Evolutionary conservation across 2,329 filamentous ascomycete species (phyloP).

Genomic region (Penicillium sp.): DNA sequence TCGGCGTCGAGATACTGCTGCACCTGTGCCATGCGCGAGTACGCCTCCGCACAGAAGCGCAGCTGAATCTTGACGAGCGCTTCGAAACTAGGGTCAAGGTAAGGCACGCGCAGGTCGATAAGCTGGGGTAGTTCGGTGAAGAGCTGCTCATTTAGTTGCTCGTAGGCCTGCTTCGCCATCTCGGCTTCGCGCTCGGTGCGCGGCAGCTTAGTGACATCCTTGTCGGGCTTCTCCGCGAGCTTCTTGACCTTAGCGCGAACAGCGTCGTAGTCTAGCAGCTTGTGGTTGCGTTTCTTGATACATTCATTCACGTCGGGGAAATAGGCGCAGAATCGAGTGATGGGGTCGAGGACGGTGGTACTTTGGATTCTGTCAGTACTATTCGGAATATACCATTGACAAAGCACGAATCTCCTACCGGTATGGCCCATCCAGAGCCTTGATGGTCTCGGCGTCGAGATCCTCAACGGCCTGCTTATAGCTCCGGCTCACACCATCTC

Average conservation of each 20-base stretch:
- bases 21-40: slow-evolving; percentile 96
- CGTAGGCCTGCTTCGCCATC: slow-evolving; percentile 88
- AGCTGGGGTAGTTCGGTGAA: slow-evolving; percentile 90
- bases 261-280: slow-evolving; percentile 96
- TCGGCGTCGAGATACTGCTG: slow-evolving; percentile 97
- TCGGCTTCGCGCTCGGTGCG: slow-evolving; percentile 95
- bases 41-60: slow-evolving; percentile 95
- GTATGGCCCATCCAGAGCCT: slow-evolving; percentile 94
- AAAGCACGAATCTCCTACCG: slow-evolving; percentile 51
- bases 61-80: slow-evolving; percentile 98
- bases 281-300: slow-evolving; percentile 98
- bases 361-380: slow-evolving; percentile 41
- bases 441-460: slow-evolving; percentile 96
- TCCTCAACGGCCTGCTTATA: slow-evolving; percentile 99
- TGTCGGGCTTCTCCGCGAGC: slow-evolving; percentile 96
- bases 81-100: slow-evolving; percentile 95
- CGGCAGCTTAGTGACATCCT: slow-evolving; percentile 94
- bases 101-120: slow-evolving; percentile 94
- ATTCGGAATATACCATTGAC: not conserved
- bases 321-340: slow-evolving; percentile 93
- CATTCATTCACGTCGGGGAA: slow-evolving; percentile 99
- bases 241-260: slow-evolving; percentile 96
- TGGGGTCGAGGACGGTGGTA: slow-evolving; percentile 91
- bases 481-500: slow-evolving; percentile 89
- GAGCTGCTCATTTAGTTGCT: slow-evolving; percentile 95